Conservation (phyloP, 148 eudicot genomes). For the Camellia sinensis region DNA sequence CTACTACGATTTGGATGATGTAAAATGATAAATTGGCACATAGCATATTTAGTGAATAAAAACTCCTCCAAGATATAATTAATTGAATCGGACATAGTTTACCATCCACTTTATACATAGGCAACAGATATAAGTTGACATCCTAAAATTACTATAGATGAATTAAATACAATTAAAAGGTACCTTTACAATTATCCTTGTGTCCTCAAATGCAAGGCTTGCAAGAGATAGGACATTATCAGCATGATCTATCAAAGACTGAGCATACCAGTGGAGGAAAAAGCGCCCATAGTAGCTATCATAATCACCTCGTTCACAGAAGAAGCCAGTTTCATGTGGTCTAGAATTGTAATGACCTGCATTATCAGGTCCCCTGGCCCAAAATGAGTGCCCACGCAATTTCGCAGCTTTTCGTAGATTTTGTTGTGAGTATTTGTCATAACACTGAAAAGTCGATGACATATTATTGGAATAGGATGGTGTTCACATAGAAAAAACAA, state of each 20-base stretch:
- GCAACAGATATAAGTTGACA: background rate
- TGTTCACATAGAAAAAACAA: background rate
- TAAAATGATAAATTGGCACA: background rate
- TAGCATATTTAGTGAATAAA: background rate
- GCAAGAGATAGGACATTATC: constrained; percentile 59
- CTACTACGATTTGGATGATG: background rate
- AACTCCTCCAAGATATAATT: background rate
- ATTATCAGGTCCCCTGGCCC: constrained; percentile 72
- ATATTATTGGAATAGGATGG: background rate
- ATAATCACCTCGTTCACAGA: constrained; percentile 68
- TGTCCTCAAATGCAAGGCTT: constrained; percentile 60
- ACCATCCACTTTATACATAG: background rate
- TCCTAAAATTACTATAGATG: background rate
- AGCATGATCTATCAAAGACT: constrained; percentile 56
- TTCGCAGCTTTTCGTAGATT: constrained; percentile 61
- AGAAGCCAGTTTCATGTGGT: constrained; percentile 62
- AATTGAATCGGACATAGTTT: background rate
- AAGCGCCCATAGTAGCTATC: constrained; percentile 70
- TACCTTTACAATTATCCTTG: constrained; percentile 60
- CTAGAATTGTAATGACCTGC: constrained; percentile 64
- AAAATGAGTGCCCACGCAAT: constrained; percentile 58
- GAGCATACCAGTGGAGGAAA: constrained; percentile 65
- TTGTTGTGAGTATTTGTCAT: constrained; percentile 62
- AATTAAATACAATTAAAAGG: background rate
- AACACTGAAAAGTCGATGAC: constrained; percentile 38